phyloP scores from a whole-genome alignment of 257 asterid species.

The Pogostemon cablin region DNA sequence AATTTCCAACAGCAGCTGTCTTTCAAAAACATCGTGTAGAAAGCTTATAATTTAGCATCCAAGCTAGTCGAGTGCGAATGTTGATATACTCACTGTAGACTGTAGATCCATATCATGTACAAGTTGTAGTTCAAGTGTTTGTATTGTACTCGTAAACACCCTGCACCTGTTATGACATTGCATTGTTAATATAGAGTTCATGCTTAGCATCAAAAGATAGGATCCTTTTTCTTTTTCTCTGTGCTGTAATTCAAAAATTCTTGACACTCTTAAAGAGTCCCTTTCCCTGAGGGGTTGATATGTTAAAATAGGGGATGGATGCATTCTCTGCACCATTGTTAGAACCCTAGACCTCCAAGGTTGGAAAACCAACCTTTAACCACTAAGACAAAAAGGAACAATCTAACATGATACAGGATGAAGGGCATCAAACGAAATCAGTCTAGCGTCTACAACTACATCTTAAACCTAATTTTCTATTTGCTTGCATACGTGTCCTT shows the following conservation, averaged over 20 bases:
- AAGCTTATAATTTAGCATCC: slow-evolving; percentile 19
- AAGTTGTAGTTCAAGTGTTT: slow-evolving; percentile 10
- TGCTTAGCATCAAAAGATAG: neutral
- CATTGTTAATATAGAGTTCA: slow-evolving; percentile 15
- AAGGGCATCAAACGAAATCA: neutral
- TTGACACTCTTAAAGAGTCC: no score
- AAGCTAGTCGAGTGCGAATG: slow-evolving; percentile 5
- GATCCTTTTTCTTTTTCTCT: neutral
- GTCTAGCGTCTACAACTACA: neutral
- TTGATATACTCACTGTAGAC: slow-evolving; percentile 28
- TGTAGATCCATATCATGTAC: slow-evolving; percentile 28
- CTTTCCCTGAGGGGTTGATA: no score
- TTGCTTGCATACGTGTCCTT: slow-evolving; percentile 28
- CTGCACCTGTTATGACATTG: neutral
- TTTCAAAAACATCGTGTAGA: neutral
- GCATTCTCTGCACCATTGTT: no score
- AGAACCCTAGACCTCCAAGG: no score
- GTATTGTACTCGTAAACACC: neutral
- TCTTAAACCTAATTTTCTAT: neutral
- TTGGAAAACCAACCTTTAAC: no score
- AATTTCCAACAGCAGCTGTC: slow-evolving; percentile 1
- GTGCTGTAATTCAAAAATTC: neutral
- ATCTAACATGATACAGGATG: neutral
- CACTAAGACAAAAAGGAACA: no score
- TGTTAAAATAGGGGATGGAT: no score